Evolutionary conservation across 805 yeast genomes (phyloP), one percentile per base, ranked within the genome.

Genomic region (Zygotorulaspora chibaensis): DNA sequence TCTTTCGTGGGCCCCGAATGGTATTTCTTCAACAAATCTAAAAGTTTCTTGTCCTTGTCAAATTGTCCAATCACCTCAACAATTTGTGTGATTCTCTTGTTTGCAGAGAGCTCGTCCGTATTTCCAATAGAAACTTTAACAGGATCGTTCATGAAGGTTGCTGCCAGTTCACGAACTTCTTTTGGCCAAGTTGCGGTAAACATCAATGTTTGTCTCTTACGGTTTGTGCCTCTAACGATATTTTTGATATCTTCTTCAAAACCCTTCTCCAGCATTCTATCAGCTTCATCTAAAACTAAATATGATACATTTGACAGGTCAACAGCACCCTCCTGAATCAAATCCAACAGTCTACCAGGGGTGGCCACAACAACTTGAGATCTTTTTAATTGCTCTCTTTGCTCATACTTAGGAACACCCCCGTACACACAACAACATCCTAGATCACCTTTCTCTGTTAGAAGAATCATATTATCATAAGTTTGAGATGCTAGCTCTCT

Each of bases 181-280:
- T 86, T 87, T n/a, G 99, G 99, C 99, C 99, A 93, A 1, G 99
- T 93, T n/a, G 99, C 99, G 8, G 99, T 91, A 70, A 93, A 93
- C 98, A 93, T 93, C 53, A 93, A 75, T 0, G 99, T 93, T 69
- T 91, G 98, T 71, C 98, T 75, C 20, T 67, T 63, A 2, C 60
- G 42, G 18, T 77, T 72, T 12, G 87, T 75, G 46, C 73, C 71
- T 38, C 83, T 77, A 62, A 93, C 80, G 54, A 93, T 88, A 52
- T 76, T 74, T 65, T 86, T 88, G 62, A 93, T 91, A 68, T 91
- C 99, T 65, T 91, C 95, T 70, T 95, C 98, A 61, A 93, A 93
- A 30, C 99, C 99, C 68, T 87, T 93, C 67, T 93, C 99, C 49
- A 93, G 77, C 98, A 93, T 91, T 71, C 99, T 80, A 67, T 93